Conservation (phyloP, 805 yeast species). For the Zygoascus tannicola region DNA sequence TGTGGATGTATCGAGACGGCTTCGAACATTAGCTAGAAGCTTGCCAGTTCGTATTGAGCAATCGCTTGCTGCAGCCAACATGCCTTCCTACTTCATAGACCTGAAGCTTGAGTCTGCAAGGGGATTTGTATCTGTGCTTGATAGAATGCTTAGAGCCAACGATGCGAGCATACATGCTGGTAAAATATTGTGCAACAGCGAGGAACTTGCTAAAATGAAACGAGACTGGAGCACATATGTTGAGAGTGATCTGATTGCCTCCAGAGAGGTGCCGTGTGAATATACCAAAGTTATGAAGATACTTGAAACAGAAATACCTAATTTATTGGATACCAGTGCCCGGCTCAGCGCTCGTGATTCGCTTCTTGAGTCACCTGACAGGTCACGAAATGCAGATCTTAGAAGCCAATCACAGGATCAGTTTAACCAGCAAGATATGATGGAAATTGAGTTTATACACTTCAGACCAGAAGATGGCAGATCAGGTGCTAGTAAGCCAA, state of each 20-base stretch:
- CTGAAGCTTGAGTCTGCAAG: conserved; percentile 47
- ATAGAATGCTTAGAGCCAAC: conserved; percentile 45
- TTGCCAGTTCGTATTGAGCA: conserved; percentile 34
- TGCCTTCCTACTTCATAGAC: conserved; percentile 43
- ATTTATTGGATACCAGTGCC: background rate
- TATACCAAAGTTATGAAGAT: conserved; percentile 19
- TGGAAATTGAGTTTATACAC: conserved; percentile 1
- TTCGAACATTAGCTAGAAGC: conserved; percentile 44
- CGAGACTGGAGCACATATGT: conserved; percentile 48
- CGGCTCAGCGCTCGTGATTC: background rate
- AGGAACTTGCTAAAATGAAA: conserved; percentile 43
- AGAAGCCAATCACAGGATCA: background rate
- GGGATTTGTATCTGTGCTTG: conserved; percentile 43
- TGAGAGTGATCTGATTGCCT: conserved; percentile 37
- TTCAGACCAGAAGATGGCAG: background rate
- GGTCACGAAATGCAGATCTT: background rate
- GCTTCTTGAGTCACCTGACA: background rate
- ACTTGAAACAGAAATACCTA: conserved; percentile 20
- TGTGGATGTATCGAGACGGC: conserved; percentile 40
- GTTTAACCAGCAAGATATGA: background rate
- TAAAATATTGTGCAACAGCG: conserved; percentile 35
- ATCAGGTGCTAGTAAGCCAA: background rate
- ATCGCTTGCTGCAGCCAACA: conserved; percentile 16
- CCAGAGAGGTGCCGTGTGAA: conserved; percentile 44
- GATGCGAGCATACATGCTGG: conserved; percentile 45